These are phyloP conservation scores for Eucalyptus shirleyi DNA, from an alignment of 345 rosid genomes.

Conservation along the genomic window DNA sequence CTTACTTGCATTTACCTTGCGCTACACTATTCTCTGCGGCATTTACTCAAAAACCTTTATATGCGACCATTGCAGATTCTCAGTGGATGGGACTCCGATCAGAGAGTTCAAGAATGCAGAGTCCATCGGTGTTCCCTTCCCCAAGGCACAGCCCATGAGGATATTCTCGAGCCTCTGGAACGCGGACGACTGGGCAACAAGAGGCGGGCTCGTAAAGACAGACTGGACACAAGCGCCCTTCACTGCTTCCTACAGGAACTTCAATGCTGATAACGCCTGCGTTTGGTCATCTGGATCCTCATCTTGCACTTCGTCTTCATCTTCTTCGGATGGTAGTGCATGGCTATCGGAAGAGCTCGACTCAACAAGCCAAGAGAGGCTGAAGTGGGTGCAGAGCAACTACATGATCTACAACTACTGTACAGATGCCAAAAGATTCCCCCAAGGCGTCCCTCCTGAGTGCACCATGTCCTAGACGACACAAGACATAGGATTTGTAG, in stretches of 20 bases:
- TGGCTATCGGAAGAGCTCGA: slow-evolving; percentile 31
- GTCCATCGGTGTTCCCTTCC: slow-evolving; percentile 28
- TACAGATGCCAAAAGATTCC: slow-evolving; percentile 34
- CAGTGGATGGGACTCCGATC: slow-evolving; percentile 43
- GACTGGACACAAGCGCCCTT: slow-evolving; percentile 59
- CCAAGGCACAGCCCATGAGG: slow-evolving; percentile 38
- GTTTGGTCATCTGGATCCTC: slow-evolving; percentile 20
- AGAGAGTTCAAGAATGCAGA: slow-evolving; percentile 52
- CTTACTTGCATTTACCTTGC: background rate
- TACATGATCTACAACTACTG: slow-evolving; percentile 51
- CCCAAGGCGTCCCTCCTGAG: slow-evolving; percentile 41
- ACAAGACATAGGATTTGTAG: background rate
- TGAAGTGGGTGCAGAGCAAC: slow-evolving; percentile 38
- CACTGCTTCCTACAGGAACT: slow-evolving; percentile 38
- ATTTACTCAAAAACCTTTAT: background rate
- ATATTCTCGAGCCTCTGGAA: slow-evolving; percentile 55
- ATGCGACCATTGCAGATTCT: slow-evolving; percentile 11
- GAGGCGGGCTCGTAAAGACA: slow-evolving; percentile 51
- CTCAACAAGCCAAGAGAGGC: slow-evolving; percentile 2
- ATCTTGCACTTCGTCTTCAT: slow-evolving; percentile 4
- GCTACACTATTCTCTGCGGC: background rate
- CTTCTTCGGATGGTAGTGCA: background rate
- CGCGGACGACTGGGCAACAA: slow-evolving; percentile 53
- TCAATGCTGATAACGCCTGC: slow-evolving; percentile 27
- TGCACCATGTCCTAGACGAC: slow-evolving; percentile 9